phyloP scores from a whole-genome alignment of 1,284 basidiomycete species.

The Boletus semigastroideus region DNA sequence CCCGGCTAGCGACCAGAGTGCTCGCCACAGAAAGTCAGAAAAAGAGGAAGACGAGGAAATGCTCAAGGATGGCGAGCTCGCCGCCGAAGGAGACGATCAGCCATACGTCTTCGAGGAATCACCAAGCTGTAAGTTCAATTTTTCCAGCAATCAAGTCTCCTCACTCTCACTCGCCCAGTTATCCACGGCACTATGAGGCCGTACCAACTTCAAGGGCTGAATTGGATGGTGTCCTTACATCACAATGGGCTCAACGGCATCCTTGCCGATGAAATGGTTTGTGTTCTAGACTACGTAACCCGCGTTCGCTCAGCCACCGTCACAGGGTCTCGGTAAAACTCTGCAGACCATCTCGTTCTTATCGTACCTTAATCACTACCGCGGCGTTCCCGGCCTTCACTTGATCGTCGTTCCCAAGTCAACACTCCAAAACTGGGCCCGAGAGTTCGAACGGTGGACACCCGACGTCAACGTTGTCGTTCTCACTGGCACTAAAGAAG shows the following conservation, averaged over 20 bases:
- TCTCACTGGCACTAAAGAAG: conserved; percentile 88
- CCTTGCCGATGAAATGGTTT: conserved; percentile 91
- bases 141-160: neutral
- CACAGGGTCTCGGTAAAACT: conserved; percentile 94
- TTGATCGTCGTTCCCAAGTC: conserved; percentile 97
- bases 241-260: conserved; percentile 95
- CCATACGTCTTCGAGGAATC: conserved; percentile 92
- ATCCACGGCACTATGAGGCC: conserved; percentile 90
- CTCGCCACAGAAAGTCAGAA: conserved; percentile 92
- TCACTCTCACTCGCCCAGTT: conserved; percentile 45
- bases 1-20: conserved; percentile 59
- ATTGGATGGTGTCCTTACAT: conserved; percentile 95
- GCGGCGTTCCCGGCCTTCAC: conserved; percentile 79
- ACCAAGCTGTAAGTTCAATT: conserved; percentile 70
- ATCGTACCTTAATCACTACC: conserved; percentile 89
- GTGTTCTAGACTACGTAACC: conserved; percentile 14
- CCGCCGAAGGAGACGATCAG: conserved; percentile 78
- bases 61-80: conserved; percentile 82
- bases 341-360: conserved; percentile 98
- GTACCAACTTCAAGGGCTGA: conserved; percentile 95
- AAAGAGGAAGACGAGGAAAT: conserved; percentile 98
- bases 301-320: conserved; percentile 2
- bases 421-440: conserved; percentile 94
- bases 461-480: conserved; percentile 85
- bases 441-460: conserved; percentile 93